Evolutionary conservation across 2,329 filamentous ascomycete genomes (phyloP).

Genomic region (Eutypella sp.): DNA sequence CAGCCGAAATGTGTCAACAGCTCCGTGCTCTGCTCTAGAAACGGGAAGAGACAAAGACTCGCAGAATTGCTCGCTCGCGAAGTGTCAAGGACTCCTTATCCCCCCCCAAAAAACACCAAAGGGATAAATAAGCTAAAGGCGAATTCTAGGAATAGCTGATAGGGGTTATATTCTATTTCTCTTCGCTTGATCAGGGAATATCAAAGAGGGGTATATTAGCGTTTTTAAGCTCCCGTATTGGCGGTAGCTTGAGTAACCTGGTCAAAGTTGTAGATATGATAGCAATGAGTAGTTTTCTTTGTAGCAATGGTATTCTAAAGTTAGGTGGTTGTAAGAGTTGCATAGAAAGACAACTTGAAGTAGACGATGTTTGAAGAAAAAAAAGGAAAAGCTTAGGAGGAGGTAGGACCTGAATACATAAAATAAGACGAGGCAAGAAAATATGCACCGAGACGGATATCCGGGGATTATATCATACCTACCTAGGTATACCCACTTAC

Average conservation of each 20-base stretch:
- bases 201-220: constrained; percentile 1
- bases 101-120: not conserved
- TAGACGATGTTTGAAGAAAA: not conserved
- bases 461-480: constrained; percentile 7
- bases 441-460: constrained; percentile 2
- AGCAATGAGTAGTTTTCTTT: too few species aligned
- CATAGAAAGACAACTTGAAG: not conserved
- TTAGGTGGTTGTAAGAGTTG: too few species aligned
- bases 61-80: too few species aligned
- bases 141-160: not conserved
- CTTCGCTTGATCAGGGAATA: not conserved
- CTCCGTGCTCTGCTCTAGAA: not conserved
- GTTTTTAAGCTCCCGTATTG: not conserved
- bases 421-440: not conserved
- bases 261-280: too few species aligned
- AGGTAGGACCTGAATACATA: not conserved
- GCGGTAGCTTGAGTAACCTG: not conserved
- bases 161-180: not conserved
- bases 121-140: not conserved
- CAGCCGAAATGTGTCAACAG: not conserved
- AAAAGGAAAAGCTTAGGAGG: not conserved
- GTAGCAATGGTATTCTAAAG: too few species aligned
- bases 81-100: too few species aligned
- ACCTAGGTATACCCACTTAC: not conserved
- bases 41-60: not conserved